Base-by-base conservation (phyloP, 441 rosid species). In the Codiaeum variegatum region DNA sequence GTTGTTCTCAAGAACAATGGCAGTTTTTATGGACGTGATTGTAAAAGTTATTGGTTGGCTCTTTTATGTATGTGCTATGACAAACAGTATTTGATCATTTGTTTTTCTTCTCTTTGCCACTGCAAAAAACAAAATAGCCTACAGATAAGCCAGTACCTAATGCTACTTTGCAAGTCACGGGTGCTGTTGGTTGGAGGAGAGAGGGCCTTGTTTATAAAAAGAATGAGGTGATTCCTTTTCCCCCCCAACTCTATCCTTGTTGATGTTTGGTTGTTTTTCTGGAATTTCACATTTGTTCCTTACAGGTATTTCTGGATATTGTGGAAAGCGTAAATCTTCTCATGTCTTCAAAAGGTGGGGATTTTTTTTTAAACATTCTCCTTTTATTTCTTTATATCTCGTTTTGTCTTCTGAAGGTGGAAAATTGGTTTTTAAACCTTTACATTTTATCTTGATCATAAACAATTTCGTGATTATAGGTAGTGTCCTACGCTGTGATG, bases 121-220 rank as follows among this genome's bases (percentile, higher is more conserved):
- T 71, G 69, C 21, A 52, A 69, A 49, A 71, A 70, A 24, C 62
- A 42, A 60, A 79, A 79, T 77, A 95, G 98, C 91, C 97, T 0
- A 74, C 91, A 38, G 98, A 95, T 76, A 95, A 79, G 83, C 92
- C 97, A 70, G 93, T 93, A 58, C 99, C 99, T 31, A 95, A 95
- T 86, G 99, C 99, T 59, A 95, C 99, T 32, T 83, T 95, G 79
- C 99, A 95, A 95, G 99, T 95, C 79, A 95, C 99, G 0, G 98
- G 99, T 78, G 98, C 98, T 74, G 98, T 95, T 79, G 99, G 99
- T 69, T 95, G 98, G 98, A 89, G 99, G 71, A 93, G 99, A 81
- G 99, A 95, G 86, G 99, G 98, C 59, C 98, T 93, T 80, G 80
- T 71, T 78, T 93, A 95, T 80, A 95, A 95, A 76, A 93, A 95